These are phyloP conservation scores for Daldinia sp. DNA, from an alignment of 2,329 filamentous ascomycete genomes.

Conservation along the genomic window DNA sequence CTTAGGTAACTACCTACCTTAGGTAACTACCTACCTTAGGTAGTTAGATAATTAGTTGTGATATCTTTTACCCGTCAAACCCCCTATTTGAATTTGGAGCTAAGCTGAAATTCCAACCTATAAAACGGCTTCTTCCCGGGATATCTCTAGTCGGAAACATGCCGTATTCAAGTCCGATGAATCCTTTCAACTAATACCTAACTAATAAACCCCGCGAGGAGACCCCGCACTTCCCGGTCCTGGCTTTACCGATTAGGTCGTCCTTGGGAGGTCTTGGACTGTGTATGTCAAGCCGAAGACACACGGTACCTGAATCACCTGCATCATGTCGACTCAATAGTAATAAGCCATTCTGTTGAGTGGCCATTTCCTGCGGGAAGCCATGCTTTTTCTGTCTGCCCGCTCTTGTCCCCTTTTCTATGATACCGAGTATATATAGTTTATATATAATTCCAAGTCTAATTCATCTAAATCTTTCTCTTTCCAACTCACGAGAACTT, in stretches of 20 bases:
- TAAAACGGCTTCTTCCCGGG: conserved; percentile 4
- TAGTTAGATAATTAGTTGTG: neutral
- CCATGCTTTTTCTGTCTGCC: neutral
- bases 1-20: too few relatives aligned
- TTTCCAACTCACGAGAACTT: conserved; percentile 7
- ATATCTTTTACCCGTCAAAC: conserved; percentile 7
- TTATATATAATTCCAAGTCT: conserved; percentile 10
- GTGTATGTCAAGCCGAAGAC: conserved; percentile 15
- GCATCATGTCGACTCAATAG: conserved; percentile 25
- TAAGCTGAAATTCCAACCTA: neutral
- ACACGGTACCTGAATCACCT: conserved; percentile 7
- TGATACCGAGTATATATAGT: neutral
- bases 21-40: too few relatives aligned
- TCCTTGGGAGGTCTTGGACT: neutral
- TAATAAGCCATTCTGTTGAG: neutral
- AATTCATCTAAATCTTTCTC: conserved; percentile 3
- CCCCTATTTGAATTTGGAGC: neutral
- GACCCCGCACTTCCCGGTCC: conserved; percentile 27
- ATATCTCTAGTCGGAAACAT: conserved; percentile 16
- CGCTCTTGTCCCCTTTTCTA: neutral
- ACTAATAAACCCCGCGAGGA: conserved; percentile 20
- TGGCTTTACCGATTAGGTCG: conserved; percentile 16
- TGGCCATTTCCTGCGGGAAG: neutral
- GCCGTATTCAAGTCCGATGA: conserved; percentile 24
- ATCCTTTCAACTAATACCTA: conserved; percentile 5